Conservation (phyloP, 106 monocot genomes). For the Acanthochlamys bracteata region DNA sequence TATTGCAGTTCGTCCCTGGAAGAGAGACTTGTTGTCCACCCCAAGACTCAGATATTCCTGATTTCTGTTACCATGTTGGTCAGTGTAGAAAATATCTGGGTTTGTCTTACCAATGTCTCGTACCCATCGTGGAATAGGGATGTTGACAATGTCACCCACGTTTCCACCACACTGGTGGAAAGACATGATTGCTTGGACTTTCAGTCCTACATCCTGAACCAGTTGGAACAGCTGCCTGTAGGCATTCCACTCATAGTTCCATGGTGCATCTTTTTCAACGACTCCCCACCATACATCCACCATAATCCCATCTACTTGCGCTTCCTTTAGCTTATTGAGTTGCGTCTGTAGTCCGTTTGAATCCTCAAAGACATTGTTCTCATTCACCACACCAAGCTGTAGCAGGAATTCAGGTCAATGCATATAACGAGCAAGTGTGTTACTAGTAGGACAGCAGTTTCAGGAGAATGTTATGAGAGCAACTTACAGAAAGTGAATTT, state of each 20-base stretch:
- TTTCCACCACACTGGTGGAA: conserved; percentile 63
- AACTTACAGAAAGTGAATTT: too few species aligned
- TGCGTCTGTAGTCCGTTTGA: conserved; percentile 14
- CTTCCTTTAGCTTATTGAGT: conserved; percentile 23
- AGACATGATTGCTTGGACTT: conserved; percentile 53
- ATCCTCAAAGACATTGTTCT: conserved; percentile 23
- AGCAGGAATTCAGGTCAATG: neutral
- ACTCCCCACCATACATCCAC: conserved; percentile 56
- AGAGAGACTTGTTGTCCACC: conserved; percentile 37
- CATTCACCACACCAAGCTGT: conserved; percentile 25
- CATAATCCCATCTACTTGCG: conserved; percentile 47
- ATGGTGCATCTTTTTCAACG: conserved; percentile 21
- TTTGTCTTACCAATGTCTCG: conserved; percentile 17
- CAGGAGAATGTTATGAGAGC: too few species aligned
- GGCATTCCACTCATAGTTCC: conserved; percentile 31
- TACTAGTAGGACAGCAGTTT: too few species aligned
- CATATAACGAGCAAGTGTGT: too few species aligned
- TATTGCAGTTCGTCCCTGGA: conserved; percentile 33
- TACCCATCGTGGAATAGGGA: conserved; percentile 45
- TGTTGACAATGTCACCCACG: conserved; percentile 35
- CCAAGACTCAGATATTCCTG: conserved; percentile 37
- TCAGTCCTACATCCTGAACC: conserved; percentile 29
- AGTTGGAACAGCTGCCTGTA: conserved; percentile 35
- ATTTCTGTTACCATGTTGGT: conserved; percentile 24
- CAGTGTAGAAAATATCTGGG: conserved; percentile 53